Evolutionary conservation across 352 stramenopile species (phyloP), one percentile per base, ranked within the genome.

Genomic region (Phytopythium boreale): DNA sequence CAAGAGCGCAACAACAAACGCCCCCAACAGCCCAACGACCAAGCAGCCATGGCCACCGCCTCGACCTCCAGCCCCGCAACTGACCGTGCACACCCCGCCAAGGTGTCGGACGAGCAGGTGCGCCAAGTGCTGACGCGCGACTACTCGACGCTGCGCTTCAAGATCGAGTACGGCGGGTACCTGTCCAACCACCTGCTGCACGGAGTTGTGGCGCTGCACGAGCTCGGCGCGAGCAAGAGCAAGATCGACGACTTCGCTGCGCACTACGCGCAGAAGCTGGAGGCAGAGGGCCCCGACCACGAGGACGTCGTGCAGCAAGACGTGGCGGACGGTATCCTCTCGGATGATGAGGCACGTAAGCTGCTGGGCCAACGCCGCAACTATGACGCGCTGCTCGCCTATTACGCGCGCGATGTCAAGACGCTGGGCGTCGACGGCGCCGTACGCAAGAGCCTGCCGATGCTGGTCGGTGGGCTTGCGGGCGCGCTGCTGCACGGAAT

Each of bases 131-230:
- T 80, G 15, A 74, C 61, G 17, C 55, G 43, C 11, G 53, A 80
- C 20, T 79, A 72, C 64, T 81, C 74, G n/a, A 79, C 71, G 9
- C 46, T 68, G 6, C 60, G 37, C 41, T 81, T 72, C 63, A 44
- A 56, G 31, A 79, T 81, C 49, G 70, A 81, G 59, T 81, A 81
- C 37, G 66, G 64, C 39, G 67, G 60, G 47, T 81, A 73, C 61
- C 39, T 77, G 19, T 75, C 68, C 36, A 81, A 81, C 57, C 74
- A 81, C 56, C 41, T 81, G 27, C 70, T 81, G 50, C 74, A 79
- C 47, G 74, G 68, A 5, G 70, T 79, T 41, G 64, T 81, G 46
- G 74, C 74, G 11, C 62, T 81, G 31, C 61, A 72, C 56, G 74
- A 76, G 10, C 58, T 81, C 12, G 71, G 74, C 31, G 74, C 74